Evolutionary conservation across 805 yeast genomes (phyloP).

Genomic region (Hanseniaspora valbyensis): DNA sequence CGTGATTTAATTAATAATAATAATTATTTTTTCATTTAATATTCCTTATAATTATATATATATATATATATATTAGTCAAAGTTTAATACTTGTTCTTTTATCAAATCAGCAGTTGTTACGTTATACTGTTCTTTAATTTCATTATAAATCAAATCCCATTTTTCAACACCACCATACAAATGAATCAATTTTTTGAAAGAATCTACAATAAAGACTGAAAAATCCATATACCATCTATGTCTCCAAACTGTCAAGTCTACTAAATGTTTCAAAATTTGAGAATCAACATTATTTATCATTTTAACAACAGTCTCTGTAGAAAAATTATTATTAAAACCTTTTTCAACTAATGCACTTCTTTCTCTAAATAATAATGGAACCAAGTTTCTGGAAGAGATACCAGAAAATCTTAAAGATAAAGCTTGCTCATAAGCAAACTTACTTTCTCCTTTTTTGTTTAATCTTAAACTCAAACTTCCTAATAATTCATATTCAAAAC

Average conservation of each 20-base stretch:
- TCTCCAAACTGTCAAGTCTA: constrained; percentile 88
- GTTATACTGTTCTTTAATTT: constrained; percentile 10
- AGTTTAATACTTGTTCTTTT: background rate
- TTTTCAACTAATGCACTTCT: constrained; percentile 25
- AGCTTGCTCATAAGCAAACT: constrained; percentile 68
- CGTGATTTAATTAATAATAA: too few species aligned
- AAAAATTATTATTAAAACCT: constrained; percentile 19
- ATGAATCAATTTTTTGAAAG: constrained; percentile 45
- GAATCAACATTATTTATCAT: constrained; percentile 33
- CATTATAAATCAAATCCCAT: constrained; percentile 34
- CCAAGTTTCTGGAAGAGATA: constrained; percentile 60
- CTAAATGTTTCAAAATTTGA: constrained; percentile 54
- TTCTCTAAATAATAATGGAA: constrained; percentile 53
- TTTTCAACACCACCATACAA: constrained; percentile 70
- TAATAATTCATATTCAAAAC: constrained; percentile 85
- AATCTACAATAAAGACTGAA: constrained; percentile 53
- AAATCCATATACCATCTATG: constrained; percentile 96
- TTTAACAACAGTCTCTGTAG: constrained; percentile 29
- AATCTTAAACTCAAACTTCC: constrained; percentile 79
- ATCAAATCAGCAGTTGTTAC: background rate
- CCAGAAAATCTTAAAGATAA: constrained; percentile 68
- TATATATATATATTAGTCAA: too few species aligned
- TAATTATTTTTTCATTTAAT: too few species aligned
- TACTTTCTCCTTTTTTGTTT: constrained; percentile 79
- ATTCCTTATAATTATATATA: too few species aligned